Evolutionary conservation across 2,329 filamentous ascomycete species (phyloP).

Genomic region (Verticillium dahliae): DNA sequence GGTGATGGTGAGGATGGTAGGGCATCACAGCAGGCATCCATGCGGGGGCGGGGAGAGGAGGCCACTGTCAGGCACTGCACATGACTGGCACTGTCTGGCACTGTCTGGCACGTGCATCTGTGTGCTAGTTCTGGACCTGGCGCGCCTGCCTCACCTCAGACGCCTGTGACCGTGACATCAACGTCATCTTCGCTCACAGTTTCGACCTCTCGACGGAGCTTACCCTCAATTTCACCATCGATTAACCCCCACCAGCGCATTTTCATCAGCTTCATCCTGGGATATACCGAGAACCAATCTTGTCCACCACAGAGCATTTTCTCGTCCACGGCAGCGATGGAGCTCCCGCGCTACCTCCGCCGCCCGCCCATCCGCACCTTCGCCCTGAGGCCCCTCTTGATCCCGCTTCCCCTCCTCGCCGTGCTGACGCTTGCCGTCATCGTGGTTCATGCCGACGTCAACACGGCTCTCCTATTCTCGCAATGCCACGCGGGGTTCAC

Average conservation of each 20-base stretch:
- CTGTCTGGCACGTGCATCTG: neutral
- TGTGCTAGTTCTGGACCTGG: too few species aligned
- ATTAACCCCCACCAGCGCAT: neutral
- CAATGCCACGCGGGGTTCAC: conserved; percentile 42
- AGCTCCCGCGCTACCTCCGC: neutral
- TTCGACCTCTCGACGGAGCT: neutral
- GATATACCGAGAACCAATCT: neutral
- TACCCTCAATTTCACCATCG: neutral
- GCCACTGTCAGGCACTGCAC: neutral
- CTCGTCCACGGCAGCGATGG: neutral
- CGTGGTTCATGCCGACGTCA: conserved; percentile 41
- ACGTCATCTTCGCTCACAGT: neutral
- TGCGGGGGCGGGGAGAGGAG: neutral
- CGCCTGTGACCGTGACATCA: neutral
- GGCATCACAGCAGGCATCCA: neutral
- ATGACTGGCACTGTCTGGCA: neutral
- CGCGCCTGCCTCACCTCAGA: neutral
- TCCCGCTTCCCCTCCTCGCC: conserved; percentile 42
- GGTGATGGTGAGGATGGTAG: neutral
- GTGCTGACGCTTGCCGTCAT: conserved; percentile 32
- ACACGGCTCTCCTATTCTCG: conserved; percentile 44
- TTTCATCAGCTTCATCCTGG: neutral
- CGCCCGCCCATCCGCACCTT: conserved; percentile 43
- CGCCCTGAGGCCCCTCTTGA: conserved; percentile 42
- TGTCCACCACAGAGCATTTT: too few species aligned